Base-by-base conservation (phyloP, 2,329 filamentous ascomycete species). In the Botryotinia narcissicola region DNA sequence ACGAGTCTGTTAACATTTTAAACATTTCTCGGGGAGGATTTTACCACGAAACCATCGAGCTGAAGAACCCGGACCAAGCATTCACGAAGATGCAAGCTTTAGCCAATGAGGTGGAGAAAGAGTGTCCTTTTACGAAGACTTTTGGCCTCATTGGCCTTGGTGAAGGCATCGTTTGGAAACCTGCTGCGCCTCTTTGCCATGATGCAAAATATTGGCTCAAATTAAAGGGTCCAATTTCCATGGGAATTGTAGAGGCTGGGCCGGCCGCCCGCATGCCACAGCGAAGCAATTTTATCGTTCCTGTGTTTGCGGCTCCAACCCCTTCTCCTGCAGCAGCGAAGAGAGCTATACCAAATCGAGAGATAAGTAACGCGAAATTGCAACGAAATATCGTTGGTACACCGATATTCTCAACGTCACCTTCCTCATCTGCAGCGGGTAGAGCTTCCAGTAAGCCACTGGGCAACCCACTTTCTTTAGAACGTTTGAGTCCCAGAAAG, bases 91-190 rank as follows among this genome's bases (percentile, higher is more conserved):
- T 78, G 51, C 69, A 74, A 60, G 67, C 62, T 3, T 54, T 74
- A 3, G 76, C 77, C 0, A 6, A 77, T 60, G 72, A 74, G 4
- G 78, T 79, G 0, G 78, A 77, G 68, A 73, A 68, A 32, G 73
- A 77, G 71, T 78, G 78, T 57, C 77, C 78, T 8, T 79, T 79
- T 37, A 73, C 75, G 12, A 76, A 77, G 62, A 63, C 68, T 8
- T 77, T 78, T 37, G 76, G 75, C 0, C 61, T 77, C 9, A 74
- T 48, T 12, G 77, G 78, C 1, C 51, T 74, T 4, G 77, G 78
- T 6, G 77, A 78, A 44, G 78, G 77, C 2, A 77, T 79, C n/a
- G 78, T 79, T 1, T 79, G 77, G 76, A 78, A 78, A 71, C 74
- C 73, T 3, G 59, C 60, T 9, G 73, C 72, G 29, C 75, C 75